A percentile compares a stretch with the other conserved stretches of the same genome.
Evolutionary conservation across 495 filamentous ascomycete genomes (phyloP).

Genomic region (Penicillium silybi): DNA sequence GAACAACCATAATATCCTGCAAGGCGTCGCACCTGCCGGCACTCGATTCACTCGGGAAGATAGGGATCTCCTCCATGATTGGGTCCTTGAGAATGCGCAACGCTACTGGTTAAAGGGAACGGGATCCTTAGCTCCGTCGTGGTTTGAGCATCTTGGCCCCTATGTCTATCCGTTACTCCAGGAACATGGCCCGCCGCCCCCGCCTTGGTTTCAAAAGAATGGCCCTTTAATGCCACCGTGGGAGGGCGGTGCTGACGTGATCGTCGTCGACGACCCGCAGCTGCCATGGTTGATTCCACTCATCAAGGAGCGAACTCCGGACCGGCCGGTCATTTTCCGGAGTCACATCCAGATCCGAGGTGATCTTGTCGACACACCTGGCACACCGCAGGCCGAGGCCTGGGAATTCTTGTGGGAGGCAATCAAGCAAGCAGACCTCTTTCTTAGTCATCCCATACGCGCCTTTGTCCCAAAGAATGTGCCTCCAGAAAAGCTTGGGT

Average conservation of each 20-base stretch:
- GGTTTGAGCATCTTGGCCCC: background rate
- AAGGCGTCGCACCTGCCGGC: conserved; percentile 64
- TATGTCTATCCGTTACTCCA: too few relatives aligned
- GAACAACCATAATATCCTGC: conserved; percentile 84
- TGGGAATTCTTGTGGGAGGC: conserved; percentile 72
- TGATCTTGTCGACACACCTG: conserved; percentile 58
- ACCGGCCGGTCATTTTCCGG: conserved; percentile 66
- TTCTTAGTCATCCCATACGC: conserved; percentile 75
- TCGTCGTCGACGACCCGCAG: background rate
- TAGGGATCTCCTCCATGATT: background rate
- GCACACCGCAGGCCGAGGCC: conserved; percentile 64
- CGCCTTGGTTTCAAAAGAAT: too few relatives aligned
- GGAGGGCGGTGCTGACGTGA: background rate
- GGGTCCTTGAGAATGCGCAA: background rate
- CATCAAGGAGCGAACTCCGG: background rate
- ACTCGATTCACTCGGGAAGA: conserved; percentile 59
- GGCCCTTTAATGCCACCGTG: too few relatives aligned
- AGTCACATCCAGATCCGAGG: conserved; percentile 77
- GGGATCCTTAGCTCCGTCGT: conserved; percentile 57
- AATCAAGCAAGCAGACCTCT: conserved; percentile 67
- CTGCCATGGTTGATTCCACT: background rate
- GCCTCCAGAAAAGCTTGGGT: conserved; percentile 59
- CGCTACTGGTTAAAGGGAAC: background rate
- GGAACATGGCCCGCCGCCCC: too few relatives aligned
- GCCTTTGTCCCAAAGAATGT: conserved; percentile 68